Percentiles rank a stretch among this genome's conserved stretches.
Conservation (phyloP, 176 grass and related monocot species). For the Aegilops tauschii region DNA sequence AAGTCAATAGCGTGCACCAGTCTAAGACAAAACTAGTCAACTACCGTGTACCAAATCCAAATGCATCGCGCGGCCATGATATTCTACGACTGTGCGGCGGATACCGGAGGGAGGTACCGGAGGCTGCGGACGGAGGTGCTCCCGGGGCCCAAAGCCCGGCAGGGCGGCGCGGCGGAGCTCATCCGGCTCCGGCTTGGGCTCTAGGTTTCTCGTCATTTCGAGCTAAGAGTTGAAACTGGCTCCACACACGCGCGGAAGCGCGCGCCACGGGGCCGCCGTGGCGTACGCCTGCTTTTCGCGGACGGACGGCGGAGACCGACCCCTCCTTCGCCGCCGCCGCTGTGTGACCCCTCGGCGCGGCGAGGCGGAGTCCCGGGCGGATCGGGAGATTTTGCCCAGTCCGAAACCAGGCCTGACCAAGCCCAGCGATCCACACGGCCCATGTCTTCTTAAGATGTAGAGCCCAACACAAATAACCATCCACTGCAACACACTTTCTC, state of each 20-base stretch:
- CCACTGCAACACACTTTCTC: neutral
- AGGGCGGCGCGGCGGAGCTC: slow-evolving; percentile 32
- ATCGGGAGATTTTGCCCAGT: neutral
- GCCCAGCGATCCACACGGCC: neutral
- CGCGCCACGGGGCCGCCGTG: neutral
- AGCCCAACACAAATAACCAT: neutral
- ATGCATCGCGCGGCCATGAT: neutral
- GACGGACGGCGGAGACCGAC: neutral
- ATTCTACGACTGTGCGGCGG: neutral
- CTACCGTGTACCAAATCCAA: slow-evolving; percentile 18
- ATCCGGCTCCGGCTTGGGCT: slow-evolving; percentile 28
- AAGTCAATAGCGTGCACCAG: slow-evolving; percentile 1
- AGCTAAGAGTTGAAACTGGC: neutral
- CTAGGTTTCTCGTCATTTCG: neutral
- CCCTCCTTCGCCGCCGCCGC: slow-evolving; percentile 6
- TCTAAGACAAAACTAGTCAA: slow-evolving; percentile 19
- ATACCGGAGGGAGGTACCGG: slow-evolving; percentile 25
- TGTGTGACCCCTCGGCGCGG: slow-evolving; percentile 8
- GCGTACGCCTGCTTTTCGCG: too few relatives aligned
- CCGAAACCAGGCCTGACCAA: neutral
- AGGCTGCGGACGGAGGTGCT: slow-evolving; percentile 23
- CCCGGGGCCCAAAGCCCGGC: slow-evolving; percentile 1
- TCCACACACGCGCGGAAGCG: neutral
- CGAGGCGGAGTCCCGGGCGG: neutral
- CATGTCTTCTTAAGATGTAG: neutral